phyloP scores from a whole-genome alignment of 768 basidiomycete genomes.

The Agrocybe pediades region DNA sequence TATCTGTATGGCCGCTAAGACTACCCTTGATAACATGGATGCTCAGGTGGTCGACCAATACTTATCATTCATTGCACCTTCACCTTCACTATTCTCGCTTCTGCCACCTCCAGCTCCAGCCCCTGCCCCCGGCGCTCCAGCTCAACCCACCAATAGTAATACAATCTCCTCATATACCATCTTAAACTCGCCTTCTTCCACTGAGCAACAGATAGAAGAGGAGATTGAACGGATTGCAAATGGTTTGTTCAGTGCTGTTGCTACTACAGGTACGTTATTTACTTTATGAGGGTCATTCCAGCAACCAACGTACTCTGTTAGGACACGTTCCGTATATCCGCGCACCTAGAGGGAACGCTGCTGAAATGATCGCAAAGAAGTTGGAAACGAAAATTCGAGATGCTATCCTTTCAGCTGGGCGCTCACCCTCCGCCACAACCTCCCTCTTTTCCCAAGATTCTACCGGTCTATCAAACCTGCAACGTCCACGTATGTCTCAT shows the following conservation, averaged over 20 bases:
- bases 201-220: constrained; percentile 88
- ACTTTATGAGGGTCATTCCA: background rate
- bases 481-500: constrained; percentile 73
- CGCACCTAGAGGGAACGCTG: constrained; percentile 93
- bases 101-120: constrained; percentile 57
- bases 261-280: constrained; percentile 70
- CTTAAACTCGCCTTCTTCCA: constrained; percentile 88
- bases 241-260: constrained; percentile 90
- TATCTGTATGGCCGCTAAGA: background rate
- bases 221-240: constrained; percentile 91
- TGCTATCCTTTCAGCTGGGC: constrained; percentile 69
- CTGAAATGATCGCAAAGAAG: constrained; percentile 98
- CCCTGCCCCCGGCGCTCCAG: constrained; percentile 34
- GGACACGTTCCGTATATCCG: constrained; percentile 95
- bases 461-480: constrained; percentile 81
- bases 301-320: constrained; percentile 23
- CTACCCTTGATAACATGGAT: constrained; percentile 4
- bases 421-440: constrained; percentile 52
- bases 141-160: constrained; percentile 29
- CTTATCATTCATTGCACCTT: constrained; percentile 93
- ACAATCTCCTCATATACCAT: constrained; percentile 74
- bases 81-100: constrained; percentile 90
- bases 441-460: constrained; percentile 81
- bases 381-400: constrained; percentile 92
- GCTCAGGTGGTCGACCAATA: constrained; percentile 92